Evolutionary conservation across 75 land plant genomes (phyloP), one percentile per base, ranked within the genome.

Genomic region (Pinus albicaulis): DNA sequence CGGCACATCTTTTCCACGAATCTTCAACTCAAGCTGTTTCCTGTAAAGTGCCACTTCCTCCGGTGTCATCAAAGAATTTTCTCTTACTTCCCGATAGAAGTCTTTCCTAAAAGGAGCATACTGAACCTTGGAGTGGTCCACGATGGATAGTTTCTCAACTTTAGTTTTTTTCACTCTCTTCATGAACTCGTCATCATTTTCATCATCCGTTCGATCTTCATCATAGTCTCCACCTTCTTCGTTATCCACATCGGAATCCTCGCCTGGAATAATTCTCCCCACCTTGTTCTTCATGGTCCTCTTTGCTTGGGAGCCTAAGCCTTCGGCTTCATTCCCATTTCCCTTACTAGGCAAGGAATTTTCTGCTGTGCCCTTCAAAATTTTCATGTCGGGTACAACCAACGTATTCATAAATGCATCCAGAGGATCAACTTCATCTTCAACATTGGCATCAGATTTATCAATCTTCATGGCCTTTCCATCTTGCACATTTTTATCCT

Each of bases 111-210:
- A 97, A 52, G 90, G 78, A 57, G 86, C 74, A 70, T 97, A 97
- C 57, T 90, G 84, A 12, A 97, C 87, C 73, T 97, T 95, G 34
- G 98, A 89, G 65, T 97, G 99, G 62, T 97, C 99, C 57, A 97
- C 99, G 68, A 97, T 78, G 3, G 98, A 82, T 17, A 95, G 75
- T 76, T 92, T 97, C 84, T 97, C 99, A 79, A 85, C 98, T 58
- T 97, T 97, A 12, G 98, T 94, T 85, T 97, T 97, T 90, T 97
- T 97, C 76, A 97, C 98, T 71, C 99, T 77, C 78, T 95, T 94
- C 89, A 97, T 89, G 71, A 97, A 97, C 38, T 97, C 99, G 19
- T 97, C 99, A 72, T 97, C 99, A 78, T 97, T 95, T 82, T 96
- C 98, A 31, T 95, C 98, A 68, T 88, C 93, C 3, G 56, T 48